Base-by-base conservation (phyloP, 2,329 filamentous ascomycete genomes). In the Colletotrichum siamense region DNA sequence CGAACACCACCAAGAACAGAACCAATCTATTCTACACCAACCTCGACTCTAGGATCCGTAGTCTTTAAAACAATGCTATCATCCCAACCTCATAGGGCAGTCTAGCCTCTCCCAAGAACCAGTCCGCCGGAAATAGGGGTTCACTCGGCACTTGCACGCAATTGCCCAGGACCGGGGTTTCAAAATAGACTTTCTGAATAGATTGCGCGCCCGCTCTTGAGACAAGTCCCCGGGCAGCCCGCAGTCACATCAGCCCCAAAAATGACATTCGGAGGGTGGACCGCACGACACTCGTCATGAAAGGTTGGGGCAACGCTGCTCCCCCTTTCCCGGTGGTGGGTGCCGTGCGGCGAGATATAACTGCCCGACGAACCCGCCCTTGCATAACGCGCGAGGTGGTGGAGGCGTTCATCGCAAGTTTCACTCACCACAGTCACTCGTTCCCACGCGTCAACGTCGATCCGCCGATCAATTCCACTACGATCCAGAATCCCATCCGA, bases 371-470 rank as follows among this genome's bases (percentile, higher is more conserved):
- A 8, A n/a, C 12, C 66, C 32, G 15, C 10, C 22, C 49, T 2
- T 30, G 24, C n/a, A 24, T 49, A 34, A 26, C 34, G 62, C 32
- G 59, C 22, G 34, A 2, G 62, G 36, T 16, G 62, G 30, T 26
- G n/a, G 22, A 64, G 9, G 62, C 24, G 62, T 28, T 44, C 34
- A 64, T 44, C 62, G 62, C 62, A 44, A 39, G 62, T 44, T 44
- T 39, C 32, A 62, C 68, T 70, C 68, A 70, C 68, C 57, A 52
- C 34, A 70, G 57, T 70, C 68, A 70, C 68, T 70, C 68, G 57
- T 70, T 70, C 57, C 22, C 39, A 12, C 32, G 22, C 55, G 3
- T 16, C 57, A 26, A 34, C 39, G 44, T 55, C 61, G n/a, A 12
- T 34, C 26, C 39, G n/a, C 32, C 49, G 22, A 39, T 9, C 49